A percentile compares a stretch with the other conserved stretches of the same genome.
phyloP scores from a whole-genome alignment of 2,329 filamentous ascomycete genomes.

The Sarocladium brachiariae region DNA sequence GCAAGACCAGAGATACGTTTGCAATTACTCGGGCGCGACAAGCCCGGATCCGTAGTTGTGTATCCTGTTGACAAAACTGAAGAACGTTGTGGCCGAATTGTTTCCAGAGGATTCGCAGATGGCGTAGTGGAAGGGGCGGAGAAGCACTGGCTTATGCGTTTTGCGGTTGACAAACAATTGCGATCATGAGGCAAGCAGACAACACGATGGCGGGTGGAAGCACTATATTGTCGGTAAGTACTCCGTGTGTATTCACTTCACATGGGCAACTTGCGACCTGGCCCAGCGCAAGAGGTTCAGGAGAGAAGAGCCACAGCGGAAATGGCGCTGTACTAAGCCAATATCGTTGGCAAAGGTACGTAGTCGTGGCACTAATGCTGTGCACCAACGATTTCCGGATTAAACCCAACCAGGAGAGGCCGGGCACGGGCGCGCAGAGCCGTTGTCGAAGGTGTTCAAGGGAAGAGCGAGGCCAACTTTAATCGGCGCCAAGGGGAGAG shows the following conservation, averaged over 20 bases:
- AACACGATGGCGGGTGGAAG: no score
- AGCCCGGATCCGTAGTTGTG: neutral
- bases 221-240: neutral
- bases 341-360: neutral
- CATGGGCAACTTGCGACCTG: neutral
- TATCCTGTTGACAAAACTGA: neutral
- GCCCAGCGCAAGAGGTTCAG: neutral
- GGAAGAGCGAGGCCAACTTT: conserved; percentile 5
- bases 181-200: no score
- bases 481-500: neutral
- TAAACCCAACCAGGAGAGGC: conserved; percentile 6
- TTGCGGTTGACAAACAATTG: neutral
- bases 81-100: neutral
- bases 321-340: neutral
- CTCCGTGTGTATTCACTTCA: no score
- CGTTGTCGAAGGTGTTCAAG: neutral
- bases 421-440: neutral
- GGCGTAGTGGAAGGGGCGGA: no score
- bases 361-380: conserved; percentile 7
- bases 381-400: conserved; percentile 4
- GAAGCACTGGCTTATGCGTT: neutral
- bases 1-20: no score
- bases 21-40: no score
- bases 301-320: neutral
- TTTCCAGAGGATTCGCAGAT: no score